Conservation (phyloP, 768 basidiomycete species). For the Galerina sulciceps region DNA sequence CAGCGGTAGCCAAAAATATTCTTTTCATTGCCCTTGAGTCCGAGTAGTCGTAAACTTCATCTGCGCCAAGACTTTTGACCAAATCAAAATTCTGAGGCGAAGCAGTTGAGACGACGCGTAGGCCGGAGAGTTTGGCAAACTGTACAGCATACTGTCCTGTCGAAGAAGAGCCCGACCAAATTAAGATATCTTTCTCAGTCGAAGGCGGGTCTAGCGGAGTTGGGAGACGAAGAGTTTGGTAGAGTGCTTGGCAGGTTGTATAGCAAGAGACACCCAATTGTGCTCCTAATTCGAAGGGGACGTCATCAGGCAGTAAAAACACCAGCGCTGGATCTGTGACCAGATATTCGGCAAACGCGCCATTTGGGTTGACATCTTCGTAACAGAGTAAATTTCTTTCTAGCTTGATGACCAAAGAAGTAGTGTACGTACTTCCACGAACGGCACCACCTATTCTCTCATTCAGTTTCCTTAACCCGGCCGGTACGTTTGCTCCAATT, state of each 20-base stretch:
- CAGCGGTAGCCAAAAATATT: conserved; percentile 28
- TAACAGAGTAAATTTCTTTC: no score
- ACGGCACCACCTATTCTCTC: conserved; percentile 27
- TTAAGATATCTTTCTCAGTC: conserved; percentile 16
- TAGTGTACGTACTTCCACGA: conserved; percentile 16
- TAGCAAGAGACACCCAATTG: conserved; percentile 22
- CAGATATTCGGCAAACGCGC: conserved; percentile 25
- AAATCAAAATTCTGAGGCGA: conserved; percentile 28
- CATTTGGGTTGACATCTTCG: conserved; percentile 19
- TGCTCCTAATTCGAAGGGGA: conserved; percentile 24
- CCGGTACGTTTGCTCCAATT: conserved; percentile 19
- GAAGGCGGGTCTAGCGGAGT: conserved; percentile 17
- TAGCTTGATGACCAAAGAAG: neutral
- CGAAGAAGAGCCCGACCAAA: conserved; percentile 20
- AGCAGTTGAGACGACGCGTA: conserved; percentile 48
- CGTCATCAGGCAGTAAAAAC: conserved; percentile 22
- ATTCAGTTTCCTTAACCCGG: conserved; percentile 15
- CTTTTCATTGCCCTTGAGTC: conserved; percentile 29
- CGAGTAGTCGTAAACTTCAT: conserved; percentile 42
- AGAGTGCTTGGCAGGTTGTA: conserved; percentile 18
- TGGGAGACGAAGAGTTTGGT: conserved; percentile 20
- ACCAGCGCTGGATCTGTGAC: conserved; percentile 15
- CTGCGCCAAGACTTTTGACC: conserved; percentile 33
- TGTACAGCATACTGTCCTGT: conserved; percentile 18
- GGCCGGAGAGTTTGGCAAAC: conserved; percentile 37